A percentile compares a stretch with the other conserved stretches of the same genome.
Conservation (phyloP, 495 filamentous ascomycete species). For the Cryomyces antarcticus region DNA sequence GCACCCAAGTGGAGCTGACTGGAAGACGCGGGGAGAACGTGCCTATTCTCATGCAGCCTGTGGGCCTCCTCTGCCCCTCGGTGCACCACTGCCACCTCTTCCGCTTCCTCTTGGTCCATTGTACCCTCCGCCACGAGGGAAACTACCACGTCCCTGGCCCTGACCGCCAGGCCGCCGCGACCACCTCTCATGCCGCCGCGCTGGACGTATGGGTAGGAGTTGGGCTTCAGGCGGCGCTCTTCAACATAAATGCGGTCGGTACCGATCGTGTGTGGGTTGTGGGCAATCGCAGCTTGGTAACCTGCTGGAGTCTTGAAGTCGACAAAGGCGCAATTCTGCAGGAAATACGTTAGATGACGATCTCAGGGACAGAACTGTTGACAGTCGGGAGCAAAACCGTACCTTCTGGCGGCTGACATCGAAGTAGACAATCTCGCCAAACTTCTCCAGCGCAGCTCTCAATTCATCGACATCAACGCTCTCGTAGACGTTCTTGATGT, state of each 20-base stretch:
- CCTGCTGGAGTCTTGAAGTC: constrained; percentile 66
- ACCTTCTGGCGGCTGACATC: constrained; percentile 86
- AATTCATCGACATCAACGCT: constrained; percentile 54
- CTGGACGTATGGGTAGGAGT: constrained; percentile 23
- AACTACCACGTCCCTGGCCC: constrained; percentile 35
- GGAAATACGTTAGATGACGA: neutral
- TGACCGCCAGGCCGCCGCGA: constrained; percentile 34
- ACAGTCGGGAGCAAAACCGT: constrained; percentile 1
- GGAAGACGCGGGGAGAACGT: neutral
- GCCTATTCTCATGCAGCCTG: constrained; percentile 10
- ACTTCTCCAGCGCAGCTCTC: constrained; percentile 39
- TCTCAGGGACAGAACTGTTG: too few species aligned
- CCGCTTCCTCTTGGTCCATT: constrained; percentile 7
- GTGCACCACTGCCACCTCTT: constrained; percentile 6
- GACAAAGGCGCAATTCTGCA: constrained; percentile 88
- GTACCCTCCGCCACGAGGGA: constrained; percentile 13
- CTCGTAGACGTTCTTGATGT: constrained; percentile 85
- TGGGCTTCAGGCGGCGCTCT: constrained; percentile 61
- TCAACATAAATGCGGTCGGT: constrained; percentile 70
- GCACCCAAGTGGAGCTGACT: too few species aligned
- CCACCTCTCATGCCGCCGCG: constrained; percentile 22
- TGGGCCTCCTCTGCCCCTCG: constrained; percentile 24
- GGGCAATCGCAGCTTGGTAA: constrained; percentile 60
- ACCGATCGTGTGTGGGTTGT: constrained; percentile 70
- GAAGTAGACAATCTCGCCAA: constrained; percentile 65